Conservation (phyloP, 1,284 basidiomycete species). For the Rhizoctonia solani region DNA sequence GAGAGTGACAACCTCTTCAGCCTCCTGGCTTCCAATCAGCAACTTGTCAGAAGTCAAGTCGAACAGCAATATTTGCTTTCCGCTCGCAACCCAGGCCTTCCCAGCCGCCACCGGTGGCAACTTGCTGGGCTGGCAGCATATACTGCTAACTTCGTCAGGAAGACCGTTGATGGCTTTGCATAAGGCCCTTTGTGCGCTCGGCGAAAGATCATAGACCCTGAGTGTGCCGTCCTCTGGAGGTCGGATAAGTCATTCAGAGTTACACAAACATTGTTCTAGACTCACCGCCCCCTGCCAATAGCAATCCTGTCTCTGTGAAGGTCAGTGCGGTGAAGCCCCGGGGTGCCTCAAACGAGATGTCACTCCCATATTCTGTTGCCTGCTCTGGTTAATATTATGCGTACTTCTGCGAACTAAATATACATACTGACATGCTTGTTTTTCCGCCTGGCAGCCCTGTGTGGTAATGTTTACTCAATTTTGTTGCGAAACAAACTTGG, state of each 20-base stretch:
- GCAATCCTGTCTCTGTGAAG: background rate
- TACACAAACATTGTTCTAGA: background rate
- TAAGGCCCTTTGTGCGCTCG: conserved; percentile 7
- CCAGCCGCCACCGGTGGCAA: background rate
- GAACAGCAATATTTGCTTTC: conserved; percentile 50
- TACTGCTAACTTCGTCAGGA: conserved; percentile 15
- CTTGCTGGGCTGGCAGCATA: background rate
- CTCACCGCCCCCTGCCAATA: conserved; percentile 26
- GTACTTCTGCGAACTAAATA: too few relatives aligned
- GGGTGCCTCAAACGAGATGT: conserved; percentile 28
- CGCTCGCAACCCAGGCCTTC: conserved; percentile 17
- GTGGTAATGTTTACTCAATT: background rate
- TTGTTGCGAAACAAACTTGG: background rate
- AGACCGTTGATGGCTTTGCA: conserved; percentile 27
- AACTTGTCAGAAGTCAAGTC: conserved; percentile 52
- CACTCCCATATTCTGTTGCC: background rate
- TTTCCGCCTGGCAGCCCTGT: background rate
- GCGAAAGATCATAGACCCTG: conserved; percentile 25
- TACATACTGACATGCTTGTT: background rate
- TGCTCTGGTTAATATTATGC: background rate
- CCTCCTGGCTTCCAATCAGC: conserved; percentile 57
- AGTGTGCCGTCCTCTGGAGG: conserved; percentile 14
- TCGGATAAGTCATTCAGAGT: background rate
- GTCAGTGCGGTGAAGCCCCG: conserved; percentile 15
- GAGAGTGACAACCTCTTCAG: conserved; percentile 46